These are phyloP conservation scores for Phytomonas sp. DNA, from an alignment of 208 protist genomes.

Conservation along the genomic window DNA sequence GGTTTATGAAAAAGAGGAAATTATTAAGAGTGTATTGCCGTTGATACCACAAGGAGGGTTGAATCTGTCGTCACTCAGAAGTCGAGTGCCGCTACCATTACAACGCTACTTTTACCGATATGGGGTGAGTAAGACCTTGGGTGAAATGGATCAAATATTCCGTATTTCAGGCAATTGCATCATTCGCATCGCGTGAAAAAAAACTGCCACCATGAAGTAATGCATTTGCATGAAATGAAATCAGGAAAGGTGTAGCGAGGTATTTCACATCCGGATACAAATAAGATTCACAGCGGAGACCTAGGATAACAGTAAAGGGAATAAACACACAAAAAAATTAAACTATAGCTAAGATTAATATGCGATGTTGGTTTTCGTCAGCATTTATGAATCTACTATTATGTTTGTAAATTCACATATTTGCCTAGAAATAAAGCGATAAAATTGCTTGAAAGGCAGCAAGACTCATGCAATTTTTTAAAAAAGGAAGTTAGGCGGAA, in stretches of 20 bases:
- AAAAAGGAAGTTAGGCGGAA: neutral
- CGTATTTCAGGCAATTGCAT: conserved; percentile 55
- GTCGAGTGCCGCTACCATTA: conserved; percentile 58
- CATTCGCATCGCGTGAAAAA: conserved; percentile 37
- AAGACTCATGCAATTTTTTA: neutral
- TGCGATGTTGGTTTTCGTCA: neutral
- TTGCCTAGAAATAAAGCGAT: neutral
- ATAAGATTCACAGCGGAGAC: neutral
- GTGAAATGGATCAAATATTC: conserved; percentile 53
- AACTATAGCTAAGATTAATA: neutral
- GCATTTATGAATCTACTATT: neutral
- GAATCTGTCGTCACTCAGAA: conserved; percentile 30
- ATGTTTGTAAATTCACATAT: neutral
- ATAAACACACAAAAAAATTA: neutral
- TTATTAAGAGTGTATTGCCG: conserved; percentile 50
- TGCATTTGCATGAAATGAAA: neutral
- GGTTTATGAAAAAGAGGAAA: conserved; percentile 32
- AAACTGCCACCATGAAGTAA: neutral
- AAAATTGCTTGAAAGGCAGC: neutral
- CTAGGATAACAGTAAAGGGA: neutral
- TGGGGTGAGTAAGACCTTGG: conserved; percentile 49
- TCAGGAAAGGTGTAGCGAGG: neutral
- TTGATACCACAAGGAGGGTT: conserved; percentile 66
- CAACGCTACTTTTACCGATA: conserved; percentile 74
- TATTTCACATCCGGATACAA: neutral